Base-by-base conservation (phyloP, 108 stramenopile genomes). In the Cyclostephanos tholiformis region DNA sequence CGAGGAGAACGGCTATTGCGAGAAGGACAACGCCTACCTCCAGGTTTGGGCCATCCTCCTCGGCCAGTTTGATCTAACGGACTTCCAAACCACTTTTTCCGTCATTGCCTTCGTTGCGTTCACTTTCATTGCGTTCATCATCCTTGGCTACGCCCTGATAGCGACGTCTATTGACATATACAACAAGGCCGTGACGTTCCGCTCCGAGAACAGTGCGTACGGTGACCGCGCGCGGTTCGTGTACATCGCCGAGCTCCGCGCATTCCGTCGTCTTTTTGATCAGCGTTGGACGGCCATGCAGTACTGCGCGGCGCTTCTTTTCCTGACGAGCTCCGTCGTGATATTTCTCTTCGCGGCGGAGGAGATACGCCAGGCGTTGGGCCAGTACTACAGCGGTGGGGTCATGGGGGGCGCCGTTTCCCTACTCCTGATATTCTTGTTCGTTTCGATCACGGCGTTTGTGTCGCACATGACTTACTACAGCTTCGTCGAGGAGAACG, bases 391-490 rank as follows among this genome's bases (percentile, higher is more conserved):
- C 52, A 79, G 82, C 61, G 82, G 77, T 1, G 82, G 77, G 16
- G 63, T 82, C 6, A 23, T 82, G 72, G 77, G 77, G 30, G 77
- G 72, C 20, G 82, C 73, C 13, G 73, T 82, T 19, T 76, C 77
- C 22, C 52, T 82, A 6, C 41, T 82, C 14, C 43, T 82, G 77
- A 51, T 82, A 10, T 82, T 82, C 72, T 56, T 82, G 14, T 82
- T 78, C 14, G 77, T 82, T 22, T 82, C 82, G 6, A 79, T 82
- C 55, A 75, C 69, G 61, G 82, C 82, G 12, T 82, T 82, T 51
- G 77, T 82, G n/a, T 82, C 82, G 52, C 82, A 82, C 65, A 82
- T 82, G 82, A 82, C 77, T 1, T 82, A 79, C 55, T 82, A 82
- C 51, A 80, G 79, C 56, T 80, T 80, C 60, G 73, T 80, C 9